Evolutionary conservation across 768 basidiomycete genomes (phyloP).

Genomic region (Hemileccinum impolitum): DNA sequence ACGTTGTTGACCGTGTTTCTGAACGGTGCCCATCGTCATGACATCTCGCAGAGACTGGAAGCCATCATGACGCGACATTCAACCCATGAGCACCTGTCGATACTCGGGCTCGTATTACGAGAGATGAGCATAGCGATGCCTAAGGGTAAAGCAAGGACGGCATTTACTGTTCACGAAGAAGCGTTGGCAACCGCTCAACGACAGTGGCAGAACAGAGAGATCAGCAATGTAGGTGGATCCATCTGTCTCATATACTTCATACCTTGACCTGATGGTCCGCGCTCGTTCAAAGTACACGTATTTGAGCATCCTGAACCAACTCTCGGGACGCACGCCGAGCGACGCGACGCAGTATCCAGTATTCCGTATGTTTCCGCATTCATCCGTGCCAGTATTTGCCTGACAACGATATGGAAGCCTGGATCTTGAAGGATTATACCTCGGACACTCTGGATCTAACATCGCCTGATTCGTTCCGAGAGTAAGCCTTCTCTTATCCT

Average conservation of each 20-base stretch:
- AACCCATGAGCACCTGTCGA: conserved; percentile 37
- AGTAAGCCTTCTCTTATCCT: conserved; percentile 45
- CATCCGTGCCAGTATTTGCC: neutral
- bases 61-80: conserved; percentile 41
- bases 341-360: conserved; percentile 95
- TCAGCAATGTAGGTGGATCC: conserved; percentile 70
- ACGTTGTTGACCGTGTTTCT: conserved; percentile 83
- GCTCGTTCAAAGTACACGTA: conserved; percentile 67
- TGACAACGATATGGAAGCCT: conserved; percentile 48
- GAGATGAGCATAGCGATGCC: conserved; percentile 28
- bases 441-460: conserved; percentile 66
- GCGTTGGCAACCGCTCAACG: conserved; percentile 70
- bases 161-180: conserved; percentile 17
- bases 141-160: conserved; percentile 16
- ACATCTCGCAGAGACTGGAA: conserved; percentile 52
- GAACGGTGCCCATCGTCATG: conserved; percentile 60
- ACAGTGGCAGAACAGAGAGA: conserved; percentile 86
- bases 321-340: conserved; percentile 89
- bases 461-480: conserved; percentile 60
- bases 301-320: conserved; percentile 83
- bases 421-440: conserved; percentile 84
- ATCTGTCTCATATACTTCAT: neutral
- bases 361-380: conserved; percentile 55
- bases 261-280: neutral
- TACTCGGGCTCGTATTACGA: conserved; percentile 47